A percentile compares a stretch with the other conserved stretches of the same genome.
phyloP scores from a whole-genome alignment of 2,329 filamentous ascomycete genomes.

The Fusarium mangiferae region DNA sequence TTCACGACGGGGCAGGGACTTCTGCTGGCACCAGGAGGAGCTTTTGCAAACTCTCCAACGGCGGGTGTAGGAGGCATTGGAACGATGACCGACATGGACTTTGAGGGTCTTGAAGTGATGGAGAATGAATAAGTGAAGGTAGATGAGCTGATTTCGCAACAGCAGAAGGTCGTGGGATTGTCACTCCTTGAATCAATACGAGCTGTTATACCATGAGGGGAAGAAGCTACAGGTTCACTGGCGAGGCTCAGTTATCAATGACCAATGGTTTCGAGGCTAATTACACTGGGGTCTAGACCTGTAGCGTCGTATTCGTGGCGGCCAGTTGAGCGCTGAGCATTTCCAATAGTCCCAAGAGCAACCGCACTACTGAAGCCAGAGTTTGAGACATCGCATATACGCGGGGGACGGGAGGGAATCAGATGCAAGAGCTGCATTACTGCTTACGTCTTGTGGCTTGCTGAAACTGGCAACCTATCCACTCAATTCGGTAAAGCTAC shows the following conservation, averaged over 20 bases:
- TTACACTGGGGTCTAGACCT: neutral
- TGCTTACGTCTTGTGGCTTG: neutral
- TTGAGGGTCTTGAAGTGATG: neutral
- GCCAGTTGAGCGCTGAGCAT: neutral
- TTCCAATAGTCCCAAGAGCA: neutral
- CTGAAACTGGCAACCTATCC: neutral
- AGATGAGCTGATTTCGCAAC: neutral
- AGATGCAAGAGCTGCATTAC: neutral
- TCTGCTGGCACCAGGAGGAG: conserved; percentile 11
- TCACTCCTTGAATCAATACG: neutral
- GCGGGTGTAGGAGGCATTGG: neutral
- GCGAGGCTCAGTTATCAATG: neutral
- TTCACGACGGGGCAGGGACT: conserved; percentile 18
- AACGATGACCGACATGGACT: neutral
- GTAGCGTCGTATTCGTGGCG: neutral
- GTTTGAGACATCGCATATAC: neutral
- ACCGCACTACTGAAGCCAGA: neutral
- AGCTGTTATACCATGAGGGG: neutral
- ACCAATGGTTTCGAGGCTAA: neutral
- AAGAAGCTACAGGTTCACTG: neutral
- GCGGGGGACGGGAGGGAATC: too few relatives aligned
- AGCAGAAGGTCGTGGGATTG: neutral
- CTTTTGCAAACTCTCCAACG: neutral
- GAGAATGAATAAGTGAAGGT: neutral
- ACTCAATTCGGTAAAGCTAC: neutral